Conservation (phyloP, 768 basidiomycete species). For the Amanita jacksonii region DNA sequence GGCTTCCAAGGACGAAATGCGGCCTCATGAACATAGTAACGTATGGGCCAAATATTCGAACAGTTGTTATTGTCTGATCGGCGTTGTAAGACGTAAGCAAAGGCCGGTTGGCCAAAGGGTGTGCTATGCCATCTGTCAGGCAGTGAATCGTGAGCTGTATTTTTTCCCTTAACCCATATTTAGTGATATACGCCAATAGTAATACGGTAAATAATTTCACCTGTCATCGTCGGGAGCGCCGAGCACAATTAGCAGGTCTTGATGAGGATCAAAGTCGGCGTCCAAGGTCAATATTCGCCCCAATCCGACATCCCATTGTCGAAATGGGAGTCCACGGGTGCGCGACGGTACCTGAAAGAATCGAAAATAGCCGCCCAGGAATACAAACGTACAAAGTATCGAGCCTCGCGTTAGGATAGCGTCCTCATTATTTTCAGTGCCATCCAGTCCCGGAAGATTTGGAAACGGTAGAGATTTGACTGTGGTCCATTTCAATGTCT, state of each 20-base stretch:
- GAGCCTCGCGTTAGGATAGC: no score
- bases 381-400: no score
- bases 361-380: neutral
- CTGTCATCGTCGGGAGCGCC: neutral
- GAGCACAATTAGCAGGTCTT: neutral
- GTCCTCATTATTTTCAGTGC: neutral
- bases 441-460: neutral
- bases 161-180: neutral
- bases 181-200: neutral
- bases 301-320: neutral
- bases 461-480: neutral
- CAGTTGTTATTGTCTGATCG: neutral
- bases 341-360: neutral
- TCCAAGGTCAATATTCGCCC: neutral
- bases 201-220: neutral
- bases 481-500: no score
- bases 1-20: neutral
- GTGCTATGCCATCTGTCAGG: slow-evolving; percentile 33
- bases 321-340: neutral
- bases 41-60: slow-evolving; percentile 1
- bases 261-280: neutral
- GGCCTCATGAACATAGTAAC: neutral
- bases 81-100: neutral
- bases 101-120: slow-evolving; percentile 28
- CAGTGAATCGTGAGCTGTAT: slow-evolving; percentile 23